Percentiles rank a stretch among this genome's conserved stretches.
Evolutionary conservation across 345 rosid species (phyloP).

Genomic region (Viola odorata): DNA sequence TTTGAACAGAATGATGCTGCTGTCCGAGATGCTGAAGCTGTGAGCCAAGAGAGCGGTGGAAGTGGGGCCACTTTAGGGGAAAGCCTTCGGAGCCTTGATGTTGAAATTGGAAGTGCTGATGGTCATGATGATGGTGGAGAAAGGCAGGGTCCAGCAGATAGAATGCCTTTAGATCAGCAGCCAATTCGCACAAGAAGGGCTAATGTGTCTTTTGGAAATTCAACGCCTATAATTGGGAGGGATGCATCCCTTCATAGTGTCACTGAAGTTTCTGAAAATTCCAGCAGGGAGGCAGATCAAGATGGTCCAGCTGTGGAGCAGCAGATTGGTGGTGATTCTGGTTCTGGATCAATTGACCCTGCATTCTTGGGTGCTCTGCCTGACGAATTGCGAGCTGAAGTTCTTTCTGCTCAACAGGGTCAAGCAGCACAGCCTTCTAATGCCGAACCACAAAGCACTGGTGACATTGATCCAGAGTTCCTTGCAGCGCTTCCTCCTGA

Average conservation of each 20-base stretch:
- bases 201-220: conserved; percentile 47
- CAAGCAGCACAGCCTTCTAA: conserved; percentile 71
- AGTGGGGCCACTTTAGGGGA: conserved; percentile 96
- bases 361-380: conserved; percentile 98
- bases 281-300: conserved; percentile 78
- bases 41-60: conserved; percentile 94
- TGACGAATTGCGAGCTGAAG: conserved; percentile 94
- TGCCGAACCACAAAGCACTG: conserved; percentile 59
- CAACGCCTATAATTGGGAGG: conserved; percentile 49
- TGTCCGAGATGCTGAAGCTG: conserved; percentile 88
- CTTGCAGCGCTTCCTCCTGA: conserved; percentile 98
- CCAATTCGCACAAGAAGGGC: conserved; percentile 64
- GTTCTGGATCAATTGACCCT: conserved; percentile 86
- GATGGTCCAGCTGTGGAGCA: conserved; percentile 62
- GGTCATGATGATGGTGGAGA: conserved; percentile 96
- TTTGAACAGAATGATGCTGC: conserved; percentile 77
- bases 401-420: conserved; percentile 85
- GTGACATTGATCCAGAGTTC: conserved; percentile 94
- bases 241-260: conserved; percentile 84
- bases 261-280: conserved; percentile 88
- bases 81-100: conserved; percentile 94
- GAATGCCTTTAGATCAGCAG: conserved; percentile 49
- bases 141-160: conserved; percentile 67
- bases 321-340: conserved; percentile 50
- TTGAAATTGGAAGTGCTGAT: conserved; percentile 98